Percentiles rank a stretch among this genome's conserved stretches.
phyloP scores from a whole-genome alignment of 116 monocot genomes.

The Phalaenopsis hybrid region DNA sequence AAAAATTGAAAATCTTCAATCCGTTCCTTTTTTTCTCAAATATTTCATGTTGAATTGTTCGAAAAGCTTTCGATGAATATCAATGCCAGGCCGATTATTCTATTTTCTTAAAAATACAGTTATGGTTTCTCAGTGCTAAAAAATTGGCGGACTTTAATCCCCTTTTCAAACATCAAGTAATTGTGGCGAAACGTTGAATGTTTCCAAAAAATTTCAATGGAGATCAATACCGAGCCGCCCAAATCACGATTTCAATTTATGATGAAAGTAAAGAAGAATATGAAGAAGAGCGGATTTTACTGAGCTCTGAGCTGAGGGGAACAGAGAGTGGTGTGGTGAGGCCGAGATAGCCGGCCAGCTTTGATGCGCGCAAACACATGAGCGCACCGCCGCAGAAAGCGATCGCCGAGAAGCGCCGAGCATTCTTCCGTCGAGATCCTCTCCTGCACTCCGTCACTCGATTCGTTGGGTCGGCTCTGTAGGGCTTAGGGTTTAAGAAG shows the following conservation, averaged over 20 bases:
- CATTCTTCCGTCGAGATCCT: slow-evolving; percentile 19
- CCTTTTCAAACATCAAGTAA: background rate
- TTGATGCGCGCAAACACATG: slow-evolving; percentile 3
- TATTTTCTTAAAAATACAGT: no score
- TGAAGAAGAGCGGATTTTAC: background rate
- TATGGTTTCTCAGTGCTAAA: background rate
- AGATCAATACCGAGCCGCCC: background rate
- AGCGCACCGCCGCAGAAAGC: slow-evolving; percentile 15
- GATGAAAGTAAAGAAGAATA: background rate
- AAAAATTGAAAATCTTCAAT: background rate
- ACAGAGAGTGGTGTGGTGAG: background rate
- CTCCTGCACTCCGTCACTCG: background rate
- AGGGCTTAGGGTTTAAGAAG: background rate
- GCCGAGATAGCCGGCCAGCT: slow-evolving; percentile 6
- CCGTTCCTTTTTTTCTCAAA: background rate
- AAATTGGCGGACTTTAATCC: background rate
- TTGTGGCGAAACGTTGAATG: background rate
- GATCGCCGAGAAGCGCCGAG: slow-evolving; percentile 40
- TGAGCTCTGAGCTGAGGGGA: background rate
- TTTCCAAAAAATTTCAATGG: background rate
- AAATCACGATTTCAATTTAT: no score
- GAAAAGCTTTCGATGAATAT: no score
- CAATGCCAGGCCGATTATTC: no score
- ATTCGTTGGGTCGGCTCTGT: background rate
- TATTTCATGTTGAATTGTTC: background rate